Evolutionary conservation across 2,329 filamentous ascomycete species (phyloP).

Genomic region (Fonsecaea pedrosoi): DNA sequence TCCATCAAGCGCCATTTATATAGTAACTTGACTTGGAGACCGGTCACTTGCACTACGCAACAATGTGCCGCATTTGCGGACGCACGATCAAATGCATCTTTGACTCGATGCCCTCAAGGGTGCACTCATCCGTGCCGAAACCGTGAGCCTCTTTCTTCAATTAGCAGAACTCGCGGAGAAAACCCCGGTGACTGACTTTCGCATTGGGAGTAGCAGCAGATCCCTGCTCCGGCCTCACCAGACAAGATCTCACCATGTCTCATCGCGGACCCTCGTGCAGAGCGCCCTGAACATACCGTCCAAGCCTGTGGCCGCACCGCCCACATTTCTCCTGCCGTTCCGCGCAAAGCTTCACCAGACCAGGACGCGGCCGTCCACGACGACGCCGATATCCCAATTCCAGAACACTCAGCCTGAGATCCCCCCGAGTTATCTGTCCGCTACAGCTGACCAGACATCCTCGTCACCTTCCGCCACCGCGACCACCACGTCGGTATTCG

Average conservation of each 20-base stretch:
- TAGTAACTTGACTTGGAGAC: not conserved
- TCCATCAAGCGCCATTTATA: no score
- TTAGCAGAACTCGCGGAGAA: not conserved
- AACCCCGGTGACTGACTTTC: not conserved
- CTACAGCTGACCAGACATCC: constrained; percentile 25
- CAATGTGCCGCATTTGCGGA: constrained; percentile 42
- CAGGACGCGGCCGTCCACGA: constrained; percentile 29
- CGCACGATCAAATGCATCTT: constrained; percentile 41
- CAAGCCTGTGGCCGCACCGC: constrained; percentile 24
- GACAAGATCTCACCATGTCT: constrained; percentile 31
- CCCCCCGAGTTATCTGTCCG: constrained; percentile 43
- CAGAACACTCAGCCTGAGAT: constrained; percentile 43
- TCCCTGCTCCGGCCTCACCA: constrained; percentile 18
- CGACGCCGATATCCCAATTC: constrained; percentile 39
- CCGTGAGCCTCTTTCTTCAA: constrained; percentile 9
- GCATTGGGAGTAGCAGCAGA: constrained; percentile 1
- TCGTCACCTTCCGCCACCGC: constrained; percentile 26
- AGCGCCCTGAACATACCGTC: constrained; percentile 32
- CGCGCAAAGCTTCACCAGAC: constrained; percentile 53
- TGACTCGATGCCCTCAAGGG: constrained; percentile 40
- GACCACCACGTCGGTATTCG: constrained; percentile 29
- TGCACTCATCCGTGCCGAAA: constrained; percentile 19
- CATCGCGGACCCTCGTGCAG: constrained; percentile 29
- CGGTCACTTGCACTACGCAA: constrained; percentile 6
- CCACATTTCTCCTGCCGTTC: constrained; percentile 41